Percentiles rank a stretch among this genome's conserved stretches.
phyloP scores from a whole-genome alignment of 1,284 basidiomycete genomes.

The Hemileia vastatrix region DNA sequence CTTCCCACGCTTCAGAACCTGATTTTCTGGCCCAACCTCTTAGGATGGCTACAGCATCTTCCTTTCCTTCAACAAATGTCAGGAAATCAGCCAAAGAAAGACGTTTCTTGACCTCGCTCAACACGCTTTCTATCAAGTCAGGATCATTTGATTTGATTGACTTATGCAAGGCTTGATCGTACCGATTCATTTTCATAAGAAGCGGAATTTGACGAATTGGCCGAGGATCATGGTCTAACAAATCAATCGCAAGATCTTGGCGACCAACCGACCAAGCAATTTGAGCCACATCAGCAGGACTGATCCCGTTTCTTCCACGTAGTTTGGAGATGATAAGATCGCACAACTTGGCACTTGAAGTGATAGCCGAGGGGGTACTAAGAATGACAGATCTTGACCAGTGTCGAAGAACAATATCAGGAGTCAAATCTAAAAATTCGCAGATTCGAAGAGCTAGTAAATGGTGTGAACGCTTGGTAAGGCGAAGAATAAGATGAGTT shows the following conservation, averaged over 20 bases:
- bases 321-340: conserved; percentile 78
- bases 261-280: conserved; percentile 87
- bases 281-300: conserved; percentile 88
- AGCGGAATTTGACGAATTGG: conserved; percentile 90
- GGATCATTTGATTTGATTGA: conserved; percentile 92
- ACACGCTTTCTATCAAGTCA: conserved; percentile 84
- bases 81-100: conserved; percentile 87
- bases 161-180: conserved; percentile 74
- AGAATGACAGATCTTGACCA: conserved; percentile 88
- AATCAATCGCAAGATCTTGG: conserved; percentile 67
- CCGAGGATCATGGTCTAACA: conserved; percentile 81
- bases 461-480: conserved; percentile 80
- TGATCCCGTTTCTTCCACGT: conserved; percentile 49
- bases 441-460: conserved; percentile 87
- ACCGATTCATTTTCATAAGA: conserved; percentile 86
- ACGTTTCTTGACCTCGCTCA: conserved; percentile 70
- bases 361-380: not conserved
- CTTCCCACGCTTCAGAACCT: conserved; percentile 57
- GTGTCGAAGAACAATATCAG: conserved; percentile 79
- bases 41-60: conserved; percentile 64
- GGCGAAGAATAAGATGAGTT: conserved; percentile 60
- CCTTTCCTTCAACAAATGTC: conserved; percentile 73
- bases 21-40: conserved; percentile 82
- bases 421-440: conserved; percentile 66
- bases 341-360: conserved; percentile 57